Evolutionary conservation across 2,329 filamentous ascomycete genomes (phyloP).

Genomic region (Lachnellula occidentalis): DNA sequence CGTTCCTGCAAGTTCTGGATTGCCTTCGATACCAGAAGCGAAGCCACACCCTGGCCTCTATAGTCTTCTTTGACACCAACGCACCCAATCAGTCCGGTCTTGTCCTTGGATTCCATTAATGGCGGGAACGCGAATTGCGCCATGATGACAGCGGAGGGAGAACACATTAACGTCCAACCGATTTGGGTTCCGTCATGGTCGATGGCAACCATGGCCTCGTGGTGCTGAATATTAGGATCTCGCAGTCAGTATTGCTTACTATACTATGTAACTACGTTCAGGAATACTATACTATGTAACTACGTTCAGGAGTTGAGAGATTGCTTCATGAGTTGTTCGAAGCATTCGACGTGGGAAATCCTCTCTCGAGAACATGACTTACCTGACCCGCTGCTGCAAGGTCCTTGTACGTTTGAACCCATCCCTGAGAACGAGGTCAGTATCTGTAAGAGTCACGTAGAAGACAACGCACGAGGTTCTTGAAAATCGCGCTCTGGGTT

Average conservation of each 20-base stretch:
- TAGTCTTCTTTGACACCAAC: slow-evolving; percentile 37
- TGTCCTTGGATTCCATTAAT: slow-evolving; percentile 31
- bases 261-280: no score
- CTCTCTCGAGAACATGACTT: background rate
- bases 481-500: slow-evolving; percentile 35
- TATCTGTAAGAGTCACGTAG: background rate
- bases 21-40: slow-evolving; percentile 39
- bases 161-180: slow-evolving; percentile 42
- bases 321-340: no score
- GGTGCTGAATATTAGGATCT: slow-evolving; percentile 18
- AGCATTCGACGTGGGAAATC: no score
- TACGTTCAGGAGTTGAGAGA: no score
- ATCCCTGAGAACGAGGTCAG: slow-evolving; percentile 28
- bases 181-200: slow-evolving; percentile 34
- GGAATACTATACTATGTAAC: no score
- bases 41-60: slow-evolving; percentile 36
- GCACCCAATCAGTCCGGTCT: slow-evolving; percentile 40
- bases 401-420: slow-evolving; percentile 36
- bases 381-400: slow-evolving; percentile 31
- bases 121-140: slow-evolving; percentile 37
- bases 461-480: slow-evolving; percentile 30
- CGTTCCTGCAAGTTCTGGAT: slow-evolving; percentile 38
- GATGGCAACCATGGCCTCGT: slow-evolving; percentile 39
- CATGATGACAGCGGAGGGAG: slow-evolving; percentile 29
- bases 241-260: no score